A percentile compares a stretch with the other conserved stretches of the same genome.
Conservation (phyloP, 768 basidiomycete species). For the Coprinopsis cinerea region DNA sequence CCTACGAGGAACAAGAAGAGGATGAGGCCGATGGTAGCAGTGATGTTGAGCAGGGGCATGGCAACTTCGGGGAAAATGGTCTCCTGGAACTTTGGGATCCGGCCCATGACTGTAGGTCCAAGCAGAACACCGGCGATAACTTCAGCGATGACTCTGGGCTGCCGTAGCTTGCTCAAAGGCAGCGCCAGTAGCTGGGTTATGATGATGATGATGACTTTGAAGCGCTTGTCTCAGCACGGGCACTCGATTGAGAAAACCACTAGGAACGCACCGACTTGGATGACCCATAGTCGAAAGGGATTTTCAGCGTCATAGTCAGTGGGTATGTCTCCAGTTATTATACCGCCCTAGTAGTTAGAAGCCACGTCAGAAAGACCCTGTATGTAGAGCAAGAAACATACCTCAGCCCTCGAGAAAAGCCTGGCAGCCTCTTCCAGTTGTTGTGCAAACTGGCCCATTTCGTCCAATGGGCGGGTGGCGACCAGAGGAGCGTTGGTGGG, state of each 20-base stretch:
- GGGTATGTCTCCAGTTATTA: conserved; percentile 77
- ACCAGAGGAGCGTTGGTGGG: background rate
- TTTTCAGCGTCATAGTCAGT: conserved; percentile 51
- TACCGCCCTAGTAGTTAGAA: conserved; percentile 48
- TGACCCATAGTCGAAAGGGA: conserved; percentile 72
- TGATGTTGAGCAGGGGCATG: conserved; percentile 59
- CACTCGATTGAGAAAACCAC: background rate
- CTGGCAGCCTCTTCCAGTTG: conserved; percentile 17
- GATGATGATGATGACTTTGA: conserved; percentile 66
- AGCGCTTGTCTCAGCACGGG: conserved; percentile 7
- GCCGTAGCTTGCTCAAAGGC: conserved; percentile 60
- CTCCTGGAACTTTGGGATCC: conserved; percentile 65
- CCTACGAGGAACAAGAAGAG: conserved; percentile 82
- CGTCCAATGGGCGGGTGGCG: conserved; percentile 2
- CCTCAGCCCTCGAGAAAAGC: conserved; percentile 43
- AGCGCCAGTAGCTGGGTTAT: conserved; percentile 73
- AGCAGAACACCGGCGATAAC: conserved; percentile 87
- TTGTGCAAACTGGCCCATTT: conserved; percentile 45
- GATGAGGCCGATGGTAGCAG: conserved; percentile 69
- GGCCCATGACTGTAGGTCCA: conserved; percentile 73
- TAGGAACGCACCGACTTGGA: conserved; percentile 56
- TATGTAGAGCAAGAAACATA: conserved; percentile 16
- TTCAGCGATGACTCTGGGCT: conserved; percentile 92
- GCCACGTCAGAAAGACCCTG: conserved; percentile 1
- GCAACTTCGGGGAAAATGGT: conserved; percentile 51